These are phyloP conservation scores for Yamadazyma ubonensis DNA, from an alignment of 805 yeast genomes.

Conservation along the genomic window DNA sequence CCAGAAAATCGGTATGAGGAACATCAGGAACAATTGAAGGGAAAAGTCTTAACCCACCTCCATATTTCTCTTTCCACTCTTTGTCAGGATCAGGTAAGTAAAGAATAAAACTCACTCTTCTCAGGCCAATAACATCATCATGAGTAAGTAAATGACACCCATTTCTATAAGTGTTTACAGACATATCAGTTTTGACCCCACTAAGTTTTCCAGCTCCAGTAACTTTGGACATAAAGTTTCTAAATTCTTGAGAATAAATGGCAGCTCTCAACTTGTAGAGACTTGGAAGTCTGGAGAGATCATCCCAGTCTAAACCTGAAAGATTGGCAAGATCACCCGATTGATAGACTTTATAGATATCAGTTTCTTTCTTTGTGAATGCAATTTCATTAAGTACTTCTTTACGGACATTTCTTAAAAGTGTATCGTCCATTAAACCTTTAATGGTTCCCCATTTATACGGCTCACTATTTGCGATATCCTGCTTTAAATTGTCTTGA, in stretches of 20 bases:
- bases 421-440: constrained; percentile 69
- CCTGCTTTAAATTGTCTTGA: constrained; percentile 36
- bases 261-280: constrained; percentile 80
- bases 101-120: constrained; percentile 89
- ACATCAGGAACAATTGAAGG: constrained; percentile 87
- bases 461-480: constrained; percentile 63
- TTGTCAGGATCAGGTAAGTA: constrained; percentile 92
- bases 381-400: constrained; percentile 83
- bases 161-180: constrained; percentile 84
- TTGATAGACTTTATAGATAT: constrained; percentile 88
- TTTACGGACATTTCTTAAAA: constrained; percentile 74
- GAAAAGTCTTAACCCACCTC: constrained; percentile 86
- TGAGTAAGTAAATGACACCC: constrained; percentile 94
- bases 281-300: constrained; percentile 69
- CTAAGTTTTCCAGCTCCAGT: constrained; percentile 88
- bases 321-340: constrained; percentile 90
- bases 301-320: constrained; percentile 78
- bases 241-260: constrained; percentile 79
- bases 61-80: constrained; percentile 86
- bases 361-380: constrained; percentile 95
- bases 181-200: constrained; percentile 89
- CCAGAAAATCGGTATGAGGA: constrained; percentile 73
- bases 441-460: constrained; percentile 87
- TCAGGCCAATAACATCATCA: constrained; percentile 95
- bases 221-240: constrained; percentile 72